Conservation (phyloP, 139 green algal species). For the Penium margaritaceum region DNA sequence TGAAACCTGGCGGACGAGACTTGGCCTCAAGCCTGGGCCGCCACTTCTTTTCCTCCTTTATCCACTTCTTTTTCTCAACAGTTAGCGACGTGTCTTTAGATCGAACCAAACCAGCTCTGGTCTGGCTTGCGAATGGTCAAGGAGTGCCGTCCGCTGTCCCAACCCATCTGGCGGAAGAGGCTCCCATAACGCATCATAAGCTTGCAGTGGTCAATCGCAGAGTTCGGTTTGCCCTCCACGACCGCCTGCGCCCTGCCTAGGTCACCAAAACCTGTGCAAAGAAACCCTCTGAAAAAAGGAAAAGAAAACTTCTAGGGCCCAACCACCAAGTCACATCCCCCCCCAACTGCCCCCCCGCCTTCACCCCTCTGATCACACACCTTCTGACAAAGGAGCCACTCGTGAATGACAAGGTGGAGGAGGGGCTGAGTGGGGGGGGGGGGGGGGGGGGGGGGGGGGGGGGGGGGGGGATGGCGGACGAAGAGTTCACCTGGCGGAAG, state of each 20-base stretch:
- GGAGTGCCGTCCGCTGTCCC: no score
- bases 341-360: neutral
- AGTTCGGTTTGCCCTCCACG: neutral
- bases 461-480: neutral
- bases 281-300: no score
- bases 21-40: no score
- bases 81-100: neutral
- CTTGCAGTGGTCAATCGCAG: neutral
- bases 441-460: neutral
- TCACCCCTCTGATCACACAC: neutral
- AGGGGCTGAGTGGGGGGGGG: neutral
- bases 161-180: neutral
- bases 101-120: no score
- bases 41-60: neutral
- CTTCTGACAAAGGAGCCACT: neutral
- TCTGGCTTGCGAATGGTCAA: no score
- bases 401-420: neutral
- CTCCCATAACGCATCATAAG: neutral
- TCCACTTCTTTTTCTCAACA: neutral
- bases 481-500: constrained; percentile 38
- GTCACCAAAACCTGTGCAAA: neutral
- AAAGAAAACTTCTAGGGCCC: no score
- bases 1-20: no score
- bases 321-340: neutral
- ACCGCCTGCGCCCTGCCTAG: neutral